A percentile compares a stretch with the other conserved stretches of the same genome.
These are phyloP conservation scores for Penicillium oxalicum DNA, from an alignment of 2,329 filamentous ascomycete species.

Conservation along the genomic window DNA sequence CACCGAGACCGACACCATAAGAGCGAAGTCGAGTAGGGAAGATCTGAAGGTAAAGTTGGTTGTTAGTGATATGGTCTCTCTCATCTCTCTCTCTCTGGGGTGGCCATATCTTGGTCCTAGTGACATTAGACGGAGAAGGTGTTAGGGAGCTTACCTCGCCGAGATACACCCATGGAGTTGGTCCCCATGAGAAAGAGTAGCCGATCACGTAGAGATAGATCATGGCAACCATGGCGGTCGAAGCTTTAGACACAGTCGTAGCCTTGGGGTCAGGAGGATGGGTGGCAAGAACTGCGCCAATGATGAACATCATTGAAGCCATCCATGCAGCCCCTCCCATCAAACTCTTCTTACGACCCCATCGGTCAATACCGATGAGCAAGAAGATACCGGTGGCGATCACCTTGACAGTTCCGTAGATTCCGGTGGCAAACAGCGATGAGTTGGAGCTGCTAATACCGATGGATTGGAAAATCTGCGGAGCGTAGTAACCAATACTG, in stretches of 20 bases:
- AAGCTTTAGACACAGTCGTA: slow-evolving; percentile 25
- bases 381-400: slow-evolving; percentile 34
- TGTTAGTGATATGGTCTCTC: no score
- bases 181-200: slow-evolving; percentile 25
- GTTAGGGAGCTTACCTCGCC: slow-evolving; percentile 20
- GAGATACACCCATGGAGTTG: slow-evolving; percentile 31
- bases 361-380: slow-evolving; percentile 34
- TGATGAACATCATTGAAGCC: slow-evolving; percentile 36
- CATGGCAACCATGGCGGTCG: slow-evolving; percentile 41
- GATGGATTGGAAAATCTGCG: slow-evolving; percentile 34
- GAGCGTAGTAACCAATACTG: slow-evolving; percentile 36
- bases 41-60: slow-evolving; percentile 18
- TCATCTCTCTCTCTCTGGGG: no score
- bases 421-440: slow-evolving; percentile 34
- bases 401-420: slow-evolving; percentile 37
- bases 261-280: slow-evolving; percentile 27
- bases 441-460: slow-evolving; percentile 29
- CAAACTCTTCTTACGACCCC: slow-evolving; percentile 32
- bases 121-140: no score
- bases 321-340: slow-evolving; percentile 33
- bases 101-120: no score
- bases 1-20: slow-evolving; percentile 37
- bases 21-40: slow-evolving; percentile 38
- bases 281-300: slow-evolving; percentile 30
- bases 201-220: slow-evolving; percentile 45